Evolutionary conservation across 1,284 basidiomycete species (phyloP).

Genomic region (Trametes versicolor): DNA sequence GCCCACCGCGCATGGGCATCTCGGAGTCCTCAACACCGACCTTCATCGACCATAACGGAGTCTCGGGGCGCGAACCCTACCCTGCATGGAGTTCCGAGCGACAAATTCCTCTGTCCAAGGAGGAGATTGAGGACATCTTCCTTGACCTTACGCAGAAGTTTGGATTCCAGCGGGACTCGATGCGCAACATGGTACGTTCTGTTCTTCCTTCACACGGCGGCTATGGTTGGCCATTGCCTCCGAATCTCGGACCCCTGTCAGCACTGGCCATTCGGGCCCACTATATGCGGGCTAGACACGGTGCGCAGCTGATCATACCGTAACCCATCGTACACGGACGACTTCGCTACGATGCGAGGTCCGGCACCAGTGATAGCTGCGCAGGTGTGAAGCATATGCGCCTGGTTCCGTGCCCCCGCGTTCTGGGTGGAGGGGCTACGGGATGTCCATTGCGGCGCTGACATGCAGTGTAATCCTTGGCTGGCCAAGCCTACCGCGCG

Average conservation of each 20-base stretch:
- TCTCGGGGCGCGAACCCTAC: conserved; percentile 78
- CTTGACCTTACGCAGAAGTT: conserved; percentile 99
- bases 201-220: conserved; percentile 41
- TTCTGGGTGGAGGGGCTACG: too few species aligned
- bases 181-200: conserved; percentile 85
- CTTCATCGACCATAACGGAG: conserved; percentile 61
- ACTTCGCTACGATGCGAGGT: too few species aligned
- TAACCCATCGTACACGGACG: too few species aligned
- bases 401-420: too few species aligned
- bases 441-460: too few species aligned
- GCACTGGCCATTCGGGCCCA: too few species aligned
- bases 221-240: conserved; percentile 10
- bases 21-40: conserved; percentile 73
- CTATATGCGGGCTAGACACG: too few species aligned
- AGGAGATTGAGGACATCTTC: conserved; percentile 99
- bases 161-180: conserved; percentile 94
- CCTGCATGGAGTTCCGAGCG: conserved; percentile 95
- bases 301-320: too few species aligned
- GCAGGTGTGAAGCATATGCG: too few species aligned
- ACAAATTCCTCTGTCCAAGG: conserved; percentile 95
- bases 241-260: neutral
- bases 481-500: neutral
- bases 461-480: neutral
- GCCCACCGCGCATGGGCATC: conserved; percentile 63
- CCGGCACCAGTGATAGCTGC: too few species aligned